These are phyloP conservation scores for Platanus orientalis DNA, from an alignment of 164 flowering plant species.

Conservation along the genomic window DNA sequence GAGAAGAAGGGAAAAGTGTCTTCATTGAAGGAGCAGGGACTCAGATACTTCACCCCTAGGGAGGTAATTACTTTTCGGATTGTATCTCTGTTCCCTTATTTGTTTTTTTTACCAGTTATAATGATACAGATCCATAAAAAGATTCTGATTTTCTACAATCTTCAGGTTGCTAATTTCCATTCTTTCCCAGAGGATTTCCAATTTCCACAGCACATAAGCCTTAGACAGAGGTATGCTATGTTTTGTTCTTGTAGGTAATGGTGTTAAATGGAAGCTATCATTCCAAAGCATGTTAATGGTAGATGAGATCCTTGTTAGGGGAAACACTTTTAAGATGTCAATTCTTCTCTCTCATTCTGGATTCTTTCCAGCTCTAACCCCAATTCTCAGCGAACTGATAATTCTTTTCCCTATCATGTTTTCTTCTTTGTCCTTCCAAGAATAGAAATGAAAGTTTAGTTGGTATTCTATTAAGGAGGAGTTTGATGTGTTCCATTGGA, in stretches of 20 bases:
- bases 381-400: neutral
- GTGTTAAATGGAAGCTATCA: neutral
- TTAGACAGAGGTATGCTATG: constrained; percentile 64
- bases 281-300: no score
- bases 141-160: neutral
- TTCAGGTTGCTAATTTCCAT: constrained; percentile 91
- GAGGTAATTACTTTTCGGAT: constrained; percentile 52
- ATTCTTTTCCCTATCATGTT: no score
- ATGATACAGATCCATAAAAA: neutral
- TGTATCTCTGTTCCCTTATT: neutral
- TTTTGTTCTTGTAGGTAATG: neutral
- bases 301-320: neutral
- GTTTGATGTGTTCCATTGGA: no score
- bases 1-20: constrained; percentile 33
- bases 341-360: neutral
- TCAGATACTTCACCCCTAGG: constrained; percentile 93
- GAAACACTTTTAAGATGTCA: neutral
- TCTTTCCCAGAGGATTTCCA: constrained; percentile 77
- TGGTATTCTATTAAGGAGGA: no score
- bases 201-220: constrained; percentile 69
- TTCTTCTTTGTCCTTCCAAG: no score
- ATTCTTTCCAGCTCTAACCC: neutral
- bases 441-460: no score
- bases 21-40: constrained; percentile 50
- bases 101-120: neutral